Percentiles rank a stretch among this genome's conserved stretches.
These are phyloP conservation scores for Maudiozyma barnettii DNA, from an alignment of 805 yeast genomes.

Conservation along the genomic window DNA sequence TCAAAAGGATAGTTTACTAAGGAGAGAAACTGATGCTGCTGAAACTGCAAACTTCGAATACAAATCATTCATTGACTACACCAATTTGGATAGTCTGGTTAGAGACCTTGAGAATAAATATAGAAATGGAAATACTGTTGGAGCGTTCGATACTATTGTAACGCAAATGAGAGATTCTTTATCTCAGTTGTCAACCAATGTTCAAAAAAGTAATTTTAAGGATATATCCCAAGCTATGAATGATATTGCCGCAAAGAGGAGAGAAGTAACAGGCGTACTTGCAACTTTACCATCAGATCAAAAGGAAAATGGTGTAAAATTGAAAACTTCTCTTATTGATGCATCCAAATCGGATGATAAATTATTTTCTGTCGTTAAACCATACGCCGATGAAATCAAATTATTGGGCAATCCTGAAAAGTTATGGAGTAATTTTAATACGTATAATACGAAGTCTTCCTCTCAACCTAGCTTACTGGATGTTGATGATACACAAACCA, in stretches of 20 bases:
- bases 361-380: constrained; percentile 39
- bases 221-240: constrained; percentile 30
- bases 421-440: constrained; percentile 32
- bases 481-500: constrained; percentile 43
- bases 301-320: constrained; percentile 48
- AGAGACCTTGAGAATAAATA: constrained; percentile 38
- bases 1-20: constrained; percentile 66
- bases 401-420: constrained; percentile 37
- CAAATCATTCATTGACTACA: constrained; percentile 67
- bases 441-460: constrained; percentile 8
- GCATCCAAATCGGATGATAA: constrained; percentile 53
- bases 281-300: constrained; percentile 31
- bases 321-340: constrained; percentile 51
- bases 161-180: constrained; percentile 26
- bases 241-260: constrained; percentile 28
- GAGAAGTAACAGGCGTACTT: constrained; percentile 27
- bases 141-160: constrained; percentile 14
- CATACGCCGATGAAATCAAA: constrained; percentile 34
- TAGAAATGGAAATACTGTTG: constrained; percentile 24
- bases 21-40: constrained; percentile 63
- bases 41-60: constrained; percentile 76
- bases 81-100: constrained; percentile 63
- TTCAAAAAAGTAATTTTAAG: constrained; percentile 21
- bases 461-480: constrained; percentile 47
- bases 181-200: constrained; percentile 20